Evolutionary conservation across 2,329 filamentous ascomycete genomes (phyloP).

Genomic region (Ophiostoma quercus): DNA sequence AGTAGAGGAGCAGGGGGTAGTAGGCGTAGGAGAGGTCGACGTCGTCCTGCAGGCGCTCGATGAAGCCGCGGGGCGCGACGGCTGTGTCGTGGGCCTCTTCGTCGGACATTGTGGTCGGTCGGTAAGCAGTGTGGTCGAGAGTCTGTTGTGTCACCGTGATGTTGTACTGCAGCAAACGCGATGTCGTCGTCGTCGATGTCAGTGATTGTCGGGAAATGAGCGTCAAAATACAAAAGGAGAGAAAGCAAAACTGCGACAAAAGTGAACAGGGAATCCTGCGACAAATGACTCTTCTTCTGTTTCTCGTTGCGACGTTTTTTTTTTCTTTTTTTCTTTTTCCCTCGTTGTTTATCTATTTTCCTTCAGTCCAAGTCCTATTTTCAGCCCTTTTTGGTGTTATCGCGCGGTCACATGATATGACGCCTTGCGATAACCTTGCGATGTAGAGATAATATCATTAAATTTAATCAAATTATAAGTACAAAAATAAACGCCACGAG

Average conservation of each 20-base stretch:
- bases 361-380: not conserved
- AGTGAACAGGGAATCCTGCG: not conserved
- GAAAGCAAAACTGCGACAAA: not conserved
- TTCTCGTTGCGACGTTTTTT: not conserved
- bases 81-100: slow-evolving; percentile 13
- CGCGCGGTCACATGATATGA: slow-evolving; percentile 16
- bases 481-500: not conserved
- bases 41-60: slow-evolving; percentile 20
- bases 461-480: not conserved
- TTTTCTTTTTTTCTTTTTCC: not conserved
- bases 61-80: slow-evolving; percentile 4
- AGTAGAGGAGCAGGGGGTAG: slow-evolving; percentile 63
- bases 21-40: slow-evolving; percentile 45
- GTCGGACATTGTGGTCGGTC: not conserved
- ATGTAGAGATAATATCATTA: not conserved
- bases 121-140: not conserved
- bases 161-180: not conserved
- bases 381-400: not conserved
- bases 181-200: not conserved
- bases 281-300: not conserved
- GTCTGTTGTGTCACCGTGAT: not conserved
- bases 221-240: not conserved
- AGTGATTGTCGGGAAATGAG: not conserved
- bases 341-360: not conserved
- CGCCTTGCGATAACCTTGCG: not conserved